phyloP scores from a whole-genome alignment of 2,329 filamentous ascomycete genomes.

The Aspergillus unguis region DNA sequence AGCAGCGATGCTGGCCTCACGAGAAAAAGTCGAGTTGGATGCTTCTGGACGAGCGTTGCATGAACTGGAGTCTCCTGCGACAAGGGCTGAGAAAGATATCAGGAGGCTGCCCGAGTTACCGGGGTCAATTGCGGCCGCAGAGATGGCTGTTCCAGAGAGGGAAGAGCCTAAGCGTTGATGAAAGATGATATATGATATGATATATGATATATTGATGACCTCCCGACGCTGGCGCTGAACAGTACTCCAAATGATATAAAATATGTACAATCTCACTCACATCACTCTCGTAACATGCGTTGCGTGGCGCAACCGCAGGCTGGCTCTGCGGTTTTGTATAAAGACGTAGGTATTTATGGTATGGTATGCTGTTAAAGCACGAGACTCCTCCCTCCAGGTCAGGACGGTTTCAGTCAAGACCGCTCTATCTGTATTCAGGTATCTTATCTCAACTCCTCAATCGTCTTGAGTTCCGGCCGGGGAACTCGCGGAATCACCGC shows the following conservation, averaged over 20 bases:
- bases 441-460: not conserved
- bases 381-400: not conserved
- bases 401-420: constrained; percentile 1
- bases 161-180: not conserved
- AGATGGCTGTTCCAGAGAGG: constrained; percentile 2
- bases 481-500: constrained; percentile 14
- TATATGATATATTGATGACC: constrained; percentile 12
- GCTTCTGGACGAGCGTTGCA: constrained; percentile 9
- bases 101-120: constrained; percentile 4
- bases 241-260: constrained; percentile 15
- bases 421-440: constrained; percentile 13
- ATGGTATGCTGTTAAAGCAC: constrained; percentile 10
- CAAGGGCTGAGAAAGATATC: not conserved
- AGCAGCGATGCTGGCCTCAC: constrained; percentile 10
- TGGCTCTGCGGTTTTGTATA: constrained; percentile 8
- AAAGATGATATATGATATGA: constrained; percentile 1
- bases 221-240: constrained; percentile 21
- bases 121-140: constrained; percentile 1
- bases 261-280: constrained; percentile 12
- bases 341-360: not conserved
- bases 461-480: constrained; percentile 20
- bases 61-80: constrained; percentile 8
- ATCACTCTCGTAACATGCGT: constrained; percentile 10
- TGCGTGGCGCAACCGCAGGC: constrained; percentile 9
- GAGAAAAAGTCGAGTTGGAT: constrained; percentile 15